These are phyloP conservation scores for Claviceps sp. DNA, from an alignment of 2,329 filamentous ascomycete genomes.

Conservation along the genomic window DNA sequence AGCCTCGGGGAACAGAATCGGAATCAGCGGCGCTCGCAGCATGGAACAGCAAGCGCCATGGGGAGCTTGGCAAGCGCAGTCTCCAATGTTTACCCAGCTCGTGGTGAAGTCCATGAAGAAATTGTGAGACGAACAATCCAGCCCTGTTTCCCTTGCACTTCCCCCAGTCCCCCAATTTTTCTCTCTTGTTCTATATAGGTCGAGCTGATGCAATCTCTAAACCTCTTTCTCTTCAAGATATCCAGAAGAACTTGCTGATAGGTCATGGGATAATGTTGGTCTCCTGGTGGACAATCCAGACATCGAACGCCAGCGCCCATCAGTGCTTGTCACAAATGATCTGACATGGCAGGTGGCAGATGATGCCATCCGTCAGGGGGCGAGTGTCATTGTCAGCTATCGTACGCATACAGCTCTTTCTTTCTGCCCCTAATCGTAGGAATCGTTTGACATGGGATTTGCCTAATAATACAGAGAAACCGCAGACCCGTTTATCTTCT, in stretches of 20 bases:
- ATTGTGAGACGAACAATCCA: conserved; percentile 42
- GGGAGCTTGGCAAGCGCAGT: conserved; percentile 27
- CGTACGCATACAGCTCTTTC: conserved; percentile 36
- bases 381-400: conserved; percentile 76
- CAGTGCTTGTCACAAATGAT: conserved; percentile 62
- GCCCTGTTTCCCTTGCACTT: not conserved
- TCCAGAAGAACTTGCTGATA: conserved; percentile 77
- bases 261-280: conserved; percentile 93
- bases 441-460: too few species aligned
- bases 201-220: not conserved
- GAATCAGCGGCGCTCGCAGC: not conserved
- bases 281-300: conserved; percentile 45
- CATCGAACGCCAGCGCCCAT: conserved; percentile 14
- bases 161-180: not conserved
- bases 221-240: conserved; percentile 43
- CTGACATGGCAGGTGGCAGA: conserved; percentile 79
- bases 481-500: conserved; percentile 90
- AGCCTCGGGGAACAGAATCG: not conserved
- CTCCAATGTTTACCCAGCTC: conserved; percentile 31
- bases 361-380: conserved; percentile 68
- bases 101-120: conserved; percentile 70
- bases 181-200: not conserved
- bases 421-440: not conserved
- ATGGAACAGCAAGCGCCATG: conserved; percentile 17
- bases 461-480: not conserved